Base-by-base conservation (phyloP, 441 rosid genomes). In the Sinapis alba region DNA sequence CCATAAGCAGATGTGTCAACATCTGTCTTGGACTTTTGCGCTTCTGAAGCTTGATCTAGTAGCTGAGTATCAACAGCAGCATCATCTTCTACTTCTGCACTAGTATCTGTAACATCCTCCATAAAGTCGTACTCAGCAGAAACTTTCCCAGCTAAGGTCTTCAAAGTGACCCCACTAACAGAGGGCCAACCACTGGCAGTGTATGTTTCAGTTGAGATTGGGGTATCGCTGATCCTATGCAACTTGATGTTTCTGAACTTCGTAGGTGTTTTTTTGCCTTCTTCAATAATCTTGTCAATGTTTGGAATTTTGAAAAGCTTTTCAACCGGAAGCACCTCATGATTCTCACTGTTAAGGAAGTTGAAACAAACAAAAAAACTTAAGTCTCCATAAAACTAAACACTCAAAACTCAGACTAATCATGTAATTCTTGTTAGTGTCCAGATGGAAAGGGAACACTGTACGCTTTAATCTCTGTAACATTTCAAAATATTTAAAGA, bases 121-220 rank as follows among this genome's bases (percentile, higher is more conserved):
- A 67, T 56, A 60, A 84, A 82, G 69, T 88, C 84, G 77, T 85
- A 88, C 53, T 83, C 90, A 15, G 87, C 89, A 79, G 94, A 90
- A 68, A 94, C 92, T 80, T 87, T 92, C 72, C 92, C 89, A 62
- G 89, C 97, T 69, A 92, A 80, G 78, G 67, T 73, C 77, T 92
- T 94, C 78, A 94, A 85, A 77, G 92, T 92, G 69, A 72, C 88
- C 61, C 92, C 95, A 53, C 89, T 79, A 69, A 92, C 84, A 7
- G 97, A 90, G 32, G 98, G 98, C 90, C 88, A 86, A 74, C 97
- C 98, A 51, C 79, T 80, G 34, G 93, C 85, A 19, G 98, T 92
- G 75, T 78, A 90, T 56, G 75, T 82, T 84, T 92, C 97, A 62
- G 86, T 78, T 26, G 88, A 87, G 72, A 94, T 68, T 6, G 68